These are phyloP conservation scores for Trichoderma hamatum DNA, from an alignment of 2,329 filamentous ascomycete genomes.

Conservation along the genomic window DNA sequence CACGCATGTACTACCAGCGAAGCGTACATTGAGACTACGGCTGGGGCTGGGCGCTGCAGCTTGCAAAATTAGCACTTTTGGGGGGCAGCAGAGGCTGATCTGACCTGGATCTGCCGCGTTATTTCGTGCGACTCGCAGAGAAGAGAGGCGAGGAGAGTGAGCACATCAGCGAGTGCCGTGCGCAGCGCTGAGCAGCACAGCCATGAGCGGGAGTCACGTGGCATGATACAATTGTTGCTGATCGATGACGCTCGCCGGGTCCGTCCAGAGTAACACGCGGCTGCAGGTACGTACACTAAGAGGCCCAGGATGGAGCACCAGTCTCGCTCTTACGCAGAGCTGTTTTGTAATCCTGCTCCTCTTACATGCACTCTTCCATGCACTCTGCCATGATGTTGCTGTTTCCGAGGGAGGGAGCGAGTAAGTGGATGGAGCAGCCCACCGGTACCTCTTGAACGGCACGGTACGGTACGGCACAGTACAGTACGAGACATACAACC, in stretches of 20 bases:
- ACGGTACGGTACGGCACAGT: not conserved
- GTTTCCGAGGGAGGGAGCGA: no score
- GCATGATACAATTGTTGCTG: conserved; percentile 17
- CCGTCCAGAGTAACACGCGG: not conserved
- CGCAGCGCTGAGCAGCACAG: not conserved
- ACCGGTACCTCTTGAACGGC: no score
- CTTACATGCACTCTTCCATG: no score
- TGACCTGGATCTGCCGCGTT: conserved; percentile 1
- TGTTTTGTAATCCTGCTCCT: not conserved
- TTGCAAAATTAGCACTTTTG: not conserved
- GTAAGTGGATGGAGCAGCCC: no score
- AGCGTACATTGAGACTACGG: not conserved
- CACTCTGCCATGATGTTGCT: no score
- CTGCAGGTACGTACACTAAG: conserved; percentile 8
- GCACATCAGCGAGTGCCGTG: not conserved
- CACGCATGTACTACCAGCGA: not conserved
- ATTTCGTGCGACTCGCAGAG: not conserved
- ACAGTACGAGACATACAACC: not conserved
- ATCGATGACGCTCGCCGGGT: conserved; percentile 8
- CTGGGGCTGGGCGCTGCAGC: not conserved
- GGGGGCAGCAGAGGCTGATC: not conserved
- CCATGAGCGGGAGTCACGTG: conserved; percentile 12
- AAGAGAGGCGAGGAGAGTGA: not conserved
- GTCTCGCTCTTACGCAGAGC: not conserved
- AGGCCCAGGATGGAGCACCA: not conserved